Conservation (phyloP, 2,329 filamentous ascomycete species). For the Ramichloridium luteum region DNA sequence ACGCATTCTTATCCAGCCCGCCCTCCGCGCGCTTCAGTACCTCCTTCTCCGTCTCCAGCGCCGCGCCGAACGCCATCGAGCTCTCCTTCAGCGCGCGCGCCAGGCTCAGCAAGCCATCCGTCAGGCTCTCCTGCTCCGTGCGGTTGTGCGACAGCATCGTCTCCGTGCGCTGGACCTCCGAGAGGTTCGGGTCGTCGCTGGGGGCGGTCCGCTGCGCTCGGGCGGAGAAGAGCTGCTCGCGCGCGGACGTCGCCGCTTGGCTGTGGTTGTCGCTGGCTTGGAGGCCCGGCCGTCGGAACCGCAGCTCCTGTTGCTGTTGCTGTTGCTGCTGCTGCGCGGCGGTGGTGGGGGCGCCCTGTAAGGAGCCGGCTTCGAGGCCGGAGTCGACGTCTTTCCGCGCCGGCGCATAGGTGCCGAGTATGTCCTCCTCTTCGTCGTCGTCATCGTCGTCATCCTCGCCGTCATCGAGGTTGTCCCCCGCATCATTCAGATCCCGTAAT, state of each 20-base stretch:
- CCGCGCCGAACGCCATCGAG: conserved; percentile 57
- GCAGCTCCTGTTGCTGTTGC: conserved; percentile 14
- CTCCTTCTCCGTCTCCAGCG: conserved; percentile 63
- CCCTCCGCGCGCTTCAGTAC: conserved; percentile 58
- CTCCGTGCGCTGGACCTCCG: conserved; percentile 41
- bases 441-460: conserved; percentile 29
- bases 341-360: conserved; percentile 9
- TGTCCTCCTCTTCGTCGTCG: conserved; percentile 31
- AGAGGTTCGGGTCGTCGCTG: conserved; percentile 8
- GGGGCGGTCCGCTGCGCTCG: conserved; percentile 2
- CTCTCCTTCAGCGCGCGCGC: conserved; percentile 65
- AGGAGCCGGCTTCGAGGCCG: conserved; percentile 16
- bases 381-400: conserved; percentile 21
- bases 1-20: conserved; percentile 64
- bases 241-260: conserved; percentile 24
- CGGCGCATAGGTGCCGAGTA: conserved; percentile 31
- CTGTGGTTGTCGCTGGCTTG: conserved; percentile 17
- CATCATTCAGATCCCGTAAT: conserved; percentile 55
- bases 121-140: conserved; percentile 70
- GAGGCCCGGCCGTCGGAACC: conserved; percentile 14
- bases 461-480: conserved; percentile 31
- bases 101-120: conserved; percentile 67
- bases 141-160: conserved; percentile 64
- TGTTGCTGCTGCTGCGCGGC: conserved; percentile 2
- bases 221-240: conserved; percentile 26